Conservation (phyloP, 1,284 basidiomycete genomes). For the Meira nashicola region DNA sequence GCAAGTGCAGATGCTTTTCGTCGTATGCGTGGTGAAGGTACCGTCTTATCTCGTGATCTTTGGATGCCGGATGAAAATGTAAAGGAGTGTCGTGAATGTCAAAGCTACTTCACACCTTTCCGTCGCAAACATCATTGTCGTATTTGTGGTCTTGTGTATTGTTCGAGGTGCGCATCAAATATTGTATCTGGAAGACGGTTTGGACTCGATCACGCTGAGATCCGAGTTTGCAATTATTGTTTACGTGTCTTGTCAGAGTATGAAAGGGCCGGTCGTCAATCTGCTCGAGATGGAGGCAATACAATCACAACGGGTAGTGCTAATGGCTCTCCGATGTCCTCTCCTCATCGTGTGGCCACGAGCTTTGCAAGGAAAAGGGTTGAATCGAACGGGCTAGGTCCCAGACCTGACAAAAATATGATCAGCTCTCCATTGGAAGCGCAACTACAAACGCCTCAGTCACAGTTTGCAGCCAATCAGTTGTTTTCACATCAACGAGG, state of each 20-base stretch:
- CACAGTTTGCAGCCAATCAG: constrained; percentile 42
- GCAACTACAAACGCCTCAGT: constrained; percentile 34
- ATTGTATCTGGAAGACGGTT: constrained; percentile 92
- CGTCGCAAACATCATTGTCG: constrained; percentile 51
- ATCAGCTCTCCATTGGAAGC: constrained; percentile 54
- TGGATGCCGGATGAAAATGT: constrained; percentile 72
- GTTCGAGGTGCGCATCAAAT: constrained; percentile 74
- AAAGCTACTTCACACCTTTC: constrained; percentile 44
- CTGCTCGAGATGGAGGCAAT: background rate
- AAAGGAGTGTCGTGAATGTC: constrained; percentile 62
- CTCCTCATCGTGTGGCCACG: background rate
- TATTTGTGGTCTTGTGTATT: constrained; percentile 52
- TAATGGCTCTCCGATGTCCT: background rate
- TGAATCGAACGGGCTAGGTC: constrained; percentile 1
- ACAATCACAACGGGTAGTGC: background rate
- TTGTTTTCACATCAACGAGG: constrained; percentile 11
- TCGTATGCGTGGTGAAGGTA: constrained; percentile 9
- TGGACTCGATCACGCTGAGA: constrained; percentile 56
- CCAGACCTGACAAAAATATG: constrained; percentile 6
- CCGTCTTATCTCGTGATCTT: constrained; percentile 25
- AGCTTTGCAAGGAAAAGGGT: constrained; percentile 6
- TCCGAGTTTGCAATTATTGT: constrained; percentile 91
- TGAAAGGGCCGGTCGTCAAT: constrained; percentile 28
- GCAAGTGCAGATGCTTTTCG: constrained; percentile 28
- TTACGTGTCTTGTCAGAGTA: constrained; percentile 77